Conservation (phyloP, 2,329 filamentous ascomycete species). For the Stagonosporopsis chrysanthemi region DNA sequence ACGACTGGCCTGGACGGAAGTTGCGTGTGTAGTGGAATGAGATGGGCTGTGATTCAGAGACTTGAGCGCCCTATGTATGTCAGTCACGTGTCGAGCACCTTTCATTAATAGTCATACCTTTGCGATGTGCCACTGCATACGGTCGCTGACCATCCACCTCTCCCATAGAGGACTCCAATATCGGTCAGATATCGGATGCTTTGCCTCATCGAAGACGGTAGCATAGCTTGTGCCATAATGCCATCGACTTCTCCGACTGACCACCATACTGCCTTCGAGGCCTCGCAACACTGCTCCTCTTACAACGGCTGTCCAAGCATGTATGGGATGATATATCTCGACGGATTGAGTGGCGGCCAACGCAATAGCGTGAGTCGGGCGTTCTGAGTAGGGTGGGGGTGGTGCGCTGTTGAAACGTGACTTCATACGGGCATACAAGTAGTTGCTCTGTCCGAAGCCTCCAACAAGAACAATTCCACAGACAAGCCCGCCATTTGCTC, state of each 20-base stretch:
- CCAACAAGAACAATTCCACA: conserved; percentile 81
- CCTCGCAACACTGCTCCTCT: conserved; percentile 78
- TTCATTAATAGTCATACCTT: conserved; percentile 61
- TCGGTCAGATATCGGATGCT: conserved; percentile 74
- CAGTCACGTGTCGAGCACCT: neutral
- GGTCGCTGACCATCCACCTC: conserved; percentile 81
- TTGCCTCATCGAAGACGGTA: conserved; percentile 78
- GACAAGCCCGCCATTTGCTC: conserved; percentile 50
- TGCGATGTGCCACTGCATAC: conserved; percentile 86
- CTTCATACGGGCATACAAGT: conserved; percentile 73
- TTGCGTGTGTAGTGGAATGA: conserved; percentile 88
- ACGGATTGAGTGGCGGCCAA: conserved; percentile 65
- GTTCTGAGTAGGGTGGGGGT: conserved; percentile 69
- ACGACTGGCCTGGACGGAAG: conserved; percentile 78
- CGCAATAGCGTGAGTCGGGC: conserved; percentile 69
- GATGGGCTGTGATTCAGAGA: conserved; percentile 76
- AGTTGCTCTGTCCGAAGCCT: conserved; percentile 81
- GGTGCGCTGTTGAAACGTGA: conserved; percentile 66
- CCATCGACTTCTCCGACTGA: conserved; percentile 75
- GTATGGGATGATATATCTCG: conserved; percentile 82
- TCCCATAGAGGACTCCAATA: conserved; percentile 85
- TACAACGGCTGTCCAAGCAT: conserved; percentile 83
- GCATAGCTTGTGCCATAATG: conserved; percentile 84
- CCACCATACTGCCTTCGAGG: conserved; percentile 79
- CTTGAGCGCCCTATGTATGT: conserved; percentile 68